These are phyloP conservation scores for Candida glucosophila DNA, from an alignment of 1,139 yeast genomes.

Conservation along the genomic window DNA sequence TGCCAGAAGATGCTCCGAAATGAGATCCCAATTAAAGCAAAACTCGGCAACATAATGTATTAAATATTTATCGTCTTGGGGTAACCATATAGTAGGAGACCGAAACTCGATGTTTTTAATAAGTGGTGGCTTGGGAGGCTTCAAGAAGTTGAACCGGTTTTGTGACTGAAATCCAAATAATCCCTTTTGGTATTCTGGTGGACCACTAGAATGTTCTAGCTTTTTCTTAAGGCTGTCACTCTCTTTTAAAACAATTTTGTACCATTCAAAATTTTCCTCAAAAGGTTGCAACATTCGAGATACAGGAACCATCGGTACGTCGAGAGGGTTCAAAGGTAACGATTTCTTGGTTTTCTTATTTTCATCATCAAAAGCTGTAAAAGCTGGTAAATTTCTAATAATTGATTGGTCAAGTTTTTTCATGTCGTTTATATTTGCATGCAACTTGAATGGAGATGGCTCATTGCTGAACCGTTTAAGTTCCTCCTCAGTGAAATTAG, in stretches of 20 bases:
- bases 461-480: conserved; percentile 6
- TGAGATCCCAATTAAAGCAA: conserved; percentile 88
- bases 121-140: conserved; percentile 87
- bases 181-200: conserved; percentile 46
- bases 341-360: conserved; percentile 10
- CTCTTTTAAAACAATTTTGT: conserved; percentile 50
- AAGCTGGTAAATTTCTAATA: conserved; percentile 45
- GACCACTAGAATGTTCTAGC: conserved; percentile 9
- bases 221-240: conserved; percentile 12
- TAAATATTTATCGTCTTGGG: conserved; percentile 80
- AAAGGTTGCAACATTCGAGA: conserved; percentile 56
- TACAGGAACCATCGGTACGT: conserved; percentile 24
- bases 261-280: conserved; percentile 58
- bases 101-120: conserved; percentile 69
- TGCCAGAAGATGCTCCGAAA: conserved; percentile 67
- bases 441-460: conserved; percentile 60
- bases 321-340: conserved; percentile 18
- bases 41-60: conserved; percentile 79
- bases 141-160: conserved; percentile 51
- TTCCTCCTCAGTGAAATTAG: conserved; percentile 18
- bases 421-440: conserved; percentile 43
- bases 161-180: conserved; percentile 52
- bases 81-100: conserved; percentile 92
- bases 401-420: conserved; percentile 48
- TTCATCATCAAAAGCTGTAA: conserved; percentile 40